These are phyloP conservation scores for Beauveria sp. DNA, from an alignment of 2,329 filamentous ascomycete species.

Conservation along the genomic window DNA sequence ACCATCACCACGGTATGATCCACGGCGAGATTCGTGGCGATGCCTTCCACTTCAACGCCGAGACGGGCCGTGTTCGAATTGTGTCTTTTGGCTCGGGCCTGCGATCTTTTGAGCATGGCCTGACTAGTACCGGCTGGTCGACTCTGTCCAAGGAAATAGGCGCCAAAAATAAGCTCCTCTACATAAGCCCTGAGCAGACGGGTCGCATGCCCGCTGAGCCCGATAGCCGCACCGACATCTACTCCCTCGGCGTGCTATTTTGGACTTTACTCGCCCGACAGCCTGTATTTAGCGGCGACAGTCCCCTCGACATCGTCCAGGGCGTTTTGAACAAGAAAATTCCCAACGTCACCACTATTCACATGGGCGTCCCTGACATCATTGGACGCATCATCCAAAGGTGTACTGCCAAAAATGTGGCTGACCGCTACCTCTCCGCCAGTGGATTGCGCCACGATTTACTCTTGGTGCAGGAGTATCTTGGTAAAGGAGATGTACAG, in stretches of 20 bases:
- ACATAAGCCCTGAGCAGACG: slow-evolving; percentile 91
- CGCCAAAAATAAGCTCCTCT: slow-evolving; percentile 81
- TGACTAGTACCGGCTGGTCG: slow-evolving; percentile 81
- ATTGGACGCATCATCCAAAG: slow-evolving; percentile 79
- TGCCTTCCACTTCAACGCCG: slow-evolving; percentile 76
- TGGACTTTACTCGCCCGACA: slow-evolving; percentile 78
- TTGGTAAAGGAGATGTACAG: slow-evolving; percentile 66
- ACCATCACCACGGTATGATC: slow-evolving; percentile 77
- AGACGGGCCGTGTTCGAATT: slow-evolving; percentile 66
- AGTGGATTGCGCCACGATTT: slow-evolving; percentile 81
- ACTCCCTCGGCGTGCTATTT: slow-evolving; percentile 82
- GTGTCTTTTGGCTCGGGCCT: slow-evolving; percentile 81
- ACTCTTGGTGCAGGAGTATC: slow-evolving; percentile 61
- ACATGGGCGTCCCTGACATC: slow-evolving; percentile 77
- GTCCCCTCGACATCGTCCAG: slow-evolving; percentile 85
- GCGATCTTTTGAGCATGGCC: slow-evolving; percentile 81
- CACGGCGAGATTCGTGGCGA: slow-evolving; percentile 89
- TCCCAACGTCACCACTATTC: slow-evolving; percentile 65
- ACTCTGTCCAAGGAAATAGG: slow-evolving; percentile 74
- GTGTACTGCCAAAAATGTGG: slow-evolving; percentile 83
- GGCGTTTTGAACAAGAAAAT: slow-evolving; percentile 76
- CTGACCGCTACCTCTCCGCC: slow-evolving; percentile 82
- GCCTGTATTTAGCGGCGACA: slow-evolving; percentile 70
- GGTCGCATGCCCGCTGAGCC: slow-evolving; percentile 88
- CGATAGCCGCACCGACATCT: slow-evolving; percentile 87